Percentiles rank a stretch among this genome's conserved stretches.
phyloP scores from a whole-genome alignment of 169 alveolate species.

The Plasmodium sp. region DNA sequence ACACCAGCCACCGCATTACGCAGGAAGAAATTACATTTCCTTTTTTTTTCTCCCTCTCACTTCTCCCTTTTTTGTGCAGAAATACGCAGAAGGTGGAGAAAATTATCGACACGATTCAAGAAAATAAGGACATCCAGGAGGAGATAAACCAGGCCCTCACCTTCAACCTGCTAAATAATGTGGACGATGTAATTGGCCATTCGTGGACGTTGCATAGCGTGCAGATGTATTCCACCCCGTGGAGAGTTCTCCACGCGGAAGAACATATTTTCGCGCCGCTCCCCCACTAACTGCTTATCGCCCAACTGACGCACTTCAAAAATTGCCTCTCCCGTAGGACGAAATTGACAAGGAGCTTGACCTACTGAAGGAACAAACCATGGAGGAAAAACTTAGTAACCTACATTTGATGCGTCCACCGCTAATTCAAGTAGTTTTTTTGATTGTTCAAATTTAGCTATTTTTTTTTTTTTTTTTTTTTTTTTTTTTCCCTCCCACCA shows the following conservation, averaged over 20 bases:
- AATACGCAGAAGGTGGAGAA: conserved; percentile 78
- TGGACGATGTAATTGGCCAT: conserved; percentile 49
- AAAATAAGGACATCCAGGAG: conserved; percentile 80
- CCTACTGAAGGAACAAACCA: conserved; percentile 52
- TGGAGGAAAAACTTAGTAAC: conserved; percentile 70
- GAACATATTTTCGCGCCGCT: neutral
- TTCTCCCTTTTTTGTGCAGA: conserved; percentile 30
- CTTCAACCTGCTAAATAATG: conserved; percentile 60
- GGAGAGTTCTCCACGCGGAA: neutral
- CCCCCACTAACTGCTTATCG: neutral
- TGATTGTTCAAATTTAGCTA: neutral
- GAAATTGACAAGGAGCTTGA: conserved; percentile 69
- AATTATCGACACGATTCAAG: conserved; percentile 83
- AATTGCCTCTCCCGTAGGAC: conserved; percentile 9
- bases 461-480: conserved; percentile 21
- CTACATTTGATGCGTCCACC: neutral
- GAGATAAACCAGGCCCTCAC: conserved; percentile 80
- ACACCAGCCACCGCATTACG: neutral
- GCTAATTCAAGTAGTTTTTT: neutral
- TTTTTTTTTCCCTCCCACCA: neutral
- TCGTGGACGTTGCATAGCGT: neutral
- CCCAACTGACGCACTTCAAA: neutral
- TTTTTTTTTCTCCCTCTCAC: neutral
- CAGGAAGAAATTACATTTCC: neutral
- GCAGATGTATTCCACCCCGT: neutral